Conservation (phyloP, 2,329 filamentous ascomycete species). For the Sclerotiophoma versabilis region DNA sequence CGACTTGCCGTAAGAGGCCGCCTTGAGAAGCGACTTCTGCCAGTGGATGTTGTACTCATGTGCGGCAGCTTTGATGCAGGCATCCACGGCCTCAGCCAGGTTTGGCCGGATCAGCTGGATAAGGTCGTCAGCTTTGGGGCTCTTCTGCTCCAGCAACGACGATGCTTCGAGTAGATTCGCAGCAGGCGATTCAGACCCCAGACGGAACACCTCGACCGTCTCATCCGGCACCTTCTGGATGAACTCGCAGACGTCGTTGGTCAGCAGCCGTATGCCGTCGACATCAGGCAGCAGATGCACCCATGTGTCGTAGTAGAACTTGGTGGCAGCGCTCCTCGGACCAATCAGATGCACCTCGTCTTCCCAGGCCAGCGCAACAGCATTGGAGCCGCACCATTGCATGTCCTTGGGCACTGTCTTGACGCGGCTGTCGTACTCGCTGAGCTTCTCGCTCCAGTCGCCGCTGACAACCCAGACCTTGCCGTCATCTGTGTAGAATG, state of each 20-base stretch:
- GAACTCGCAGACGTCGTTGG: slow-evolving; percentile 95
- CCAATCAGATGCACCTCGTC: slow-evolving; percentile 96
- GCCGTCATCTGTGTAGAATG: slow-evolving; percentile 84
- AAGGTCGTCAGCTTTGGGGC: slow-evolving; percentile 95
- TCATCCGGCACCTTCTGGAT: slow-evolving; percentile 90
- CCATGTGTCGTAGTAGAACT: slow-evolving; percentile 88
- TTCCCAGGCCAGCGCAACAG: slow-evolving; percentile 93
- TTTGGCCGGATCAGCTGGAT: slow-evolving; percentile 91
- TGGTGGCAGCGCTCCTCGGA: slow-evolving; percentile 76
- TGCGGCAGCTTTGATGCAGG: slow-evolving; percentile 90
- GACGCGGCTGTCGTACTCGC: slow-evolving; percentile 88
- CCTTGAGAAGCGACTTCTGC: slow-evolving; percentile 96
- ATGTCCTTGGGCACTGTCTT: slow-evolving; percentile 86
- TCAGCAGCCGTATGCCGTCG: slow-evolving; percentile 89
- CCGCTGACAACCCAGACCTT: slow-evolving; percentile 91
- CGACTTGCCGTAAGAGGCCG: slow-evolving; percentile 96
- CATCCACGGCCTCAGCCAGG: slow-evolving; percentile 90
- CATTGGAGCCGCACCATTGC: slow-evolving; percentile 96
- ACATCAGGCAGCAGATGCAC: slow-evolving; percentile 87
- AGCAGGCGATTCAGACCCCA: slow-evolving; percentile 86
- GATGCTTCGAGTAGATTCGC: slow-evolving; percentile 94
- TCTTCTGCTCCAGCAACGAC: slow-evolving; percentile 88
- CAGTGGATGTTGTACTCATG: slow-evolving; percentile 89
- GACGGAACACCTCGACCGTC: slow-evolving; percentile 86
- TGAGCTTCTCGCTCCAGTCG: slow-evolving; percentile 90